These are phyloP conservation scores for Phylloporus sp. DNA, from an alignment of 1,284 basidiomycete genomes.

Conservation along the genomic window DNA sequence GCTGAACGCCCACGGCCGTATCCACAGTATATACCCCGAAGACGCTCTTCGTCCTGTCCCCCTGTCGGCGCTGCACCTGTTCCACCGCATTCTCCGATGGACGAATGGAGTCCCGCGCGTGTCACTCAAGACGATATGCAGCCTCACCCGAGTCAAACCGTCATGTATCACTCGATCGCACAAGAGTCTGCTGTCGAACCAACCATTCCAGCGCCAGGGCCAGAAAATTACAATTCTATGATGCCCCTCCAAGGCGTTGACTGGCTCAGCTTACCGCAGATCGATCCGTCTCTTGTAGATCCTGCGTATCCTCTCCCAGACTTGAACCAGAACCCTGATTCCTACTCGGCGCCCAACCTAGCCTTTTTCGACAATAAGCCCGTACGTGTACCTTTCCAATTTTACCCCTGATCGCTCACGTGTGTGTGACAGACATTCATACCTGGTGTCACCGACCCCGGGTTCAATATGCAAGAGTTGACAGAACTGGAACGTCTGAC, in stretches of 20 bases:
- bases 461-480: slow-evolving; percentile 23
- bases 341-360: not conserved
- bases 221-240: not conserved
- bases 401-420: slow-evolving; percentile 4
- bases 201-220: not conserved
- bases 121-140: slow-evolving; percentile 48
- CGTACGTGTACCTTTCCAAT: slow-evolving; percentile 16
- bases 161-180: slow-evolving; percentile 46
- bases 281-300: slow-evolving; percentile 15
- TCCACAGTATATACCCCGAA: slow-evolving; percentile 30
- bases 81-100: slow-evolving; percentile 21
- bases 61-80: slow-evolving; percentile 45
- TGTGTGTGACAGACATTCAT: slow-evolving; percentile 13
- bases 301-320: slow-evolving; percentile 5
- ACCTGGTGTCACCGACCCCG: slow-evolving; percentile 4
- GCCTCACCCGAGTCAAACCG: slow-evolving; percentile 45
- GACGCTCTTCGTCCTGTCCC: slow-evolving; percentile 51
- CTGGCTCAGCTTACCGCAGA: slow-evolving; percentile 20
- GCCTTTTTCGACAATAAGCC: slow-evolving; percentile 24
- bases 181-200: slow-evolving; percentile 12
- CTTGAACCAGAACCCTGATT: slow-evolving; percentile 12
- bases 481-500: slow-evolving; percentile 27
- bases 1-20: slow-evolving; percentile 32
- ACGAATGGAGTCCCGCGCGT: slow-evolving; percentile 28
- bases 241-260: slow-evolving; percentile 11